A percentile compares a stretch with the other conserved stretches of the same genome.
These are phyloP conservation scores for Geum urbanum DNA, from an alignment of 306 rosid genomes.

Conservation along the genomic window DNA sequence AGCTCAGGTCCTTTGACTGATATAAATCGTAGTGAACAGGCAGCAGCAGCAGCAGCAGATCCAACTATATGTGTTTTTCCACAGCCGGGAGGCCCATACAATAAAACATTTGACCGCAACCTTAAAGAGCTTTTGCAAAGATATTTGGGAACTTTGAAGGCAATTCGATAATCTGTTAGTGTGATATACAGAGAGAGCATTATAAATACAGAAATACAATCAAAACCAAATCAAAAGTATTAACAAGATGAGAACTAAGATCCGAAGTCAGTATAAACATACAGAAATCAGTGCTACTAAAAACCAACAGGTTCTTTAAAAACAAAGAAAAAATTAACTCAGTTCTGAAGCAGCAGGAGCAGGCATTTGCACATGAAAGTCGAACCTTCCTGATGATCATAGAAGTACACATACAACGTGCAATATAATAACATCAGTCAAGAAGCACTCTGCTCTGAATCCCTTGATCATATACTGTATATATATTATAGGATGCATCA, in stretches of 20 bases:
- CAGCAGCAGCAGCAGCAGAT: slow-evolving; percentile 94
- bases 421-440: slow-evolving; percentile 19
- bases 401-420: slow-evolving; percentile 22
- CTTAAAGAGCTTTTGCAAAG: slow-evolving; percentile 84
- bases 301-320: not conserved
- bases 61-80: slow-evolving; percentile 97
- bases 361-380: slow-evolving; percentile 79
- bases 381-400: slow-evolving; percentile 68
- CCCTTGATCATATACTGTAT: not conserved
- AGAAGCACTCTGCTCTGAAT: not conserved
- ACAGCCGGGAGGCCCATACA: slow-evolving; percentile 98
- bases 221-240: not conserved
- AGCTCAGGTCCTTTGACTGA: slow-evolving; percentile 95
- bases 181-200: not conserved
- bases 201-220: not conserved
- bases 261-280: not conserved
- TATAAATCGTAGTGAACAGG: slow-evolving; percentile 86
- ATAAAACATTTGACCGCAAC: slow-evolving; percentile 83
- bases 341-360: slow-evolving; percentile 80
- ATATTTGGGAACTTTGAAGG: slow-evolving; percentile 88
- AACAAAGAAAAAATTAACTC: not conserved
- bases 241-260: not conserved
- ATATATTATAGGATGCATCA: not conserved
- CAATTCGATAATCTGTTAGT: slow-evolving; percentile 77
- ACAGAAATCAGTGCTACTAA: not conserved